Percentiles rank a stretch among this genome's conserved stretches.
These are phyloP conservation scores for Neonectria magnoliae DNA, from an alignment of 2,329 filamentous ascomycete species.

Conservation along the genomic window DNA sequence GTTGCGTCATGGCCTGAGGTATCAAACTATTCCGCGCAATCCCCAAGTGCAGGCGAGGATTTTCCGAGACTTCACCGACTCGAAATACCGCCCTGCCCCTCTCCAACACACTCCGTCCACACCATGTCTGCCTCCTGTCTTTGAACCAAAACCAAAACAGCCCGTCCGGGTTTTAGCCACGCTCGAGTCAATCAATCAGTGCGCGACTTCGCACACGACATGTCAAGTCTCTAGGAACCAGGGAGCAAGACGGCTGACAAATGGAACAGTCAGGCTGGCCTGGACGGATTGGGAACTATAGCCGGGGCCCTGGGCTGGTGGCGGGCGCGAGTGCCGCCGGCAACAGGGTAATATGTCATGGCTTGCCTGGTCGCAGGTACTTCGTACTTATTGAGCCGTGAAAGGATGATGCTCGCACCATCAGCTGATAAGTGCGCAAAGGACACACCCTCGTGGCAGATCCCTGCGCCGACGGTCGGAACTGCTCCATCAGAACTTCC, in stretches of 20 bases:
- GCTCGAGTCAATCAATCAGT: constrained; percentile 27
- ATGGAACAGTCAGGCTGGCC: constrained; percentile 31
- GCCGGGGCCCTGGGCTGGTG: constrained; percentile 31
- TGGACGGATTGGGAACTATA: constrained; percentile 38
- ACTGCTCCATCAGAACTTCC: constrained; percentile 43
- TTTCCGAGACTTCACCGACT: constrained; percentile 44
- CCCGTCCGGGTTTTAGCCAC: constrained; percentile 14
- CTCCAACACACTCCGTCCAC: constrained; percentile 20
- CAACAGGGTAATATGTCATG: constrained; percentile 32
- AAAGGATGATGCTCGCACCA: constrained; percentile 38
- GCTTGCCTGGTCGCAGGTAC: constrained; percentile 27
- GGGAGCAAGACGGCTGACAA: constrained; percentile 35
- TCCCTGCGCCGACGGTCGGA: constrained; percentile 37
- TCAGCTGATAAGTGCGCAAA: constrained; percentile 35
- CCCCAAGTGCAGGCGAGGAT: constrained; percentile 34
- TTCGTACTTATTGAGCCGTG: constrained; percentile 24
- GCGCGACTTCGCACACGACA: constrained; percentile 8
- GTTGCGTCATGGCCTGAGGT: constrained; percentile 31
- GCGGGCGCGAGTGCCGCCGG: constrained; percentile 39
- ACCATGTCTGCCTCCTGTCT: constrained; percentile 5
- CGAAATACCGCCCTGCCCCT: constrained; percentile 32
- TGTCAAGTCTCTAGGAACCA: constrained; percentile 12
- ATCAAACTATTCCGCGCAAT: constrained; percentile 22
- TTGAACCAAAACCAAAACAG: constrained; percentile 17
- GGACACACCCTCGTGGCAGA: constrained; percentile 36